Percentiles rank a stretch among this genome's conserved stretches.
Conservation (phyloP, 768 basidiomycete species). For the Rhizopogon vulgaris region DNA sequence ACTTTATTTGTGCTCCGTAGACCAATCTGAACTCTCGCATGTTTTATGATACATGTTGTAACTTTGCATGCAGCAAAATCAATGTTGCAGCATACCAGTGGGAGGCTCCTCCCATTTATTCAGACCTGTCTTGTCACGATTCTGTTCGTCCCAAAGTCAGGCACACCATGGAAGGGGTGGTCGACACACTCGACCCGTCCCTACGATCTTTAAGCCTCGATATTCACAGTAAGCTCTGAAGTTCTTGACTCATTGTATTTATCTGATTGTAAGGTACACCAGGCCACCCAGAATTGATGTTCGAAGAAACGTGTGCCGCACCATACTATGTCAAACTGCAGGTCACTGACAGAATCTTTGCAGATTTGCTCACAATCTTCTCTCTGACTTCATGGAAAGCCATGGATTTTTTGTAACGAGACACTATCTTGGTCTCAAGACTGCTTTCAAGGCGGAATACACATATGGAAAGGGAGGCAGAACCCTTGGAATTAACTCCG, state of each 20-base stretch:
- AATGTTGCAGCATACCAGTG: slow-evolving; percentile 22
- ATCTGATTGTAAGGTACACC: slow-evolving; percentile 10
- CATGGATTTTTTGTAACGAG: slow-evolving; percentile 68
- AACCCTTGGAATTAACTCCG: slow-evolving; percentile 72
- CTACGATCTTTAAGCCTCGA: slow-evolving; percentile 62
- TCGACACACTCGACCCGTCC: slow-evolving; percentile 46
- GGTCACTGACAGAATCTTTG: slow-evolving; percentile 5
- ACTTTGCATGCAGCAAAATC: slow-evolving; percentile 32
- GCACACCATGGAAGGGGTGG: slow-evolving; percentile 43
- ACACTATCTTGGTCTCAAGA: slow-evolving; percentile 64
- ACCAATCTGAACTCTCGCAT: slow-evolving; percentile 14
- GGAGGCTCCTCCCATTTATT: slow-evolving; percentile 40
- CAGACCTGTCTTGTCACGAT: slow-evolving; percentile 10
- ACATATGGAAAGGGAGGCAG: slow-evolving; percentile 52
- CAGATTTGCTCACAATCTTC: slow-evolving; percentile 67
- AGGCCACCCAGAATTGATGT: slow-evolving; percentile 65
- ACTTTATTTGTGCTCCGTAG: neutral
- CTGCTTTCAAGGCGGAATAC: slow-evolving; percentile 77
- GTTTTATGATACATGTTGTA: slow-evolving; percentile 37
- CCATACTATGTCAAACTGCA: neutral
- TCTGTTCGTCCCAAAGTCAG: slow-evolving; percentile 31
- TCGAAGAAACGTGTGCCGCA: slow-evolving; percentile 54
- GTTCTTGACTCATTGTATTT: slow-evolving; percentile 6
- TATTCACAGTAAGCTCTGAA: slow-evolving; percentile 54
- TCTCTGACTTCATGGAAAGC: slow-evolving; percentile 60